A percentile compares a stretch with the other conserved stretches of the same genome.
Evolutionary conservation across 768 basidiomycete genomes (phyloP).

Genomic region (Lactarius evosmus): DNA sequence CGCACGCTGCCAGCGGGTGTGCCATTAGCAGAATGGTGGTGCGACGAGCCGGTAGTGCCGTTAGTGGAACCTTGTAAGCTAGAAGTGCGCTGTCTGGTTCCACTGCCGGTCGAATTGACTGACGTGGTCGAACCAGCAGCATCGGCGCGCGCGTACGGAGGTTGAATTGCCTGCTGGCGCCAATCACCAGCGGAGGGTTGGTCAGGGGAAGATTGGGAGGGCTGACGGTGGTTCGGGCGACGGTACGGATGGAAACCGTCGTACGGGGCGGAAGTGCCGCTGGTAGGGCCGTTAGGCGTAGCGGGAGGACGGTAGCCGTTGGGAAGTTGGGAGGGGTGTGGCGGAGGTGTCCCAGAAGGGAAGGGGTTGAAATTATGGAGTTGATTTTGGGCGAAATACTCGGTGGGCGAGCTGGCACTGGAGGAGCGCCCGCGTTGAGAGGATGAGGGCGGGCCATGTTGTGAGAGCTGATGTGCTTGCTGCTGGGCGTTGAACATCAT

Average conservation of each 20-base stretch:
- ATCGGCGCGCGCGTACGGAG: constrained; percentile 76
- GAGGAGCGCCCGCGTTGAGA: constrained; percentile 41
- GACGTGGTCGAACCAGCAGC: constrained; percentile 79
- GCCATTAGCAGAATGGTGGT: constrained; percentile 30
- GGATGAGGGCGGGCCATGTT: constrained; percentile 35
- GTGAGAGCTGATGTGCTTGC: constrained; percentile 27
- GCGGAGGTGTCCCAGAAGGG: constrained; percentile 68
- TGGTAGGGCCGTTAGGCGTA: constrained; percentile 35
- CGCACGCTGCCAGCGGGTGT: constrained; percentile 28
- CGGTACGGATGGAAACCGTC: constrained; percentile 81
- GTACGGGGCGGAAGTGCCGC: constrained; percentile 39
- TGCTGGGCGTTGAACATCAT: constrained; percentile 71
- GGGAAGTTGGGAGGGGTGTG: constrained; percentile 48
- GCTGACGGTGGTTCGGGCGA: constrained; percentile 48
- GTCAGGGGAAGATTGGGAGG: constrained; percentile 33
- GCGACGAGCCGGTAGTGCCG: constrained; percentile 33
- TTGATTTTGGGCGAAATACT: constrained; percentile 59
- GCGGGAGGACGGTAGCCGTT: constrained; percentile 38
- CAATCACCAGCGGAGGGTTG: constrained; percentile 41
- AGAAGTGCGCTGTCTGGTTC: constrained; percentile 61
- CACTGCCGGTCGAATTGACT: constrained; percentile 59
- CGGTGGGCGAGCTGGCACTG: constrained; percentile 41
- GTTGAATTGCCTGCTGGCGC: constrained; percentile 54
- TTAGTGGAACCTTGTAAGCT: constrained; percentile 62
- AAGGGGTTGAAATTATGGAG: constrained; percentile 57